Conservation (phyloP, 2,329 filamentous ascomycete genomes). For the Arthrocladium fulminans region DNA sequence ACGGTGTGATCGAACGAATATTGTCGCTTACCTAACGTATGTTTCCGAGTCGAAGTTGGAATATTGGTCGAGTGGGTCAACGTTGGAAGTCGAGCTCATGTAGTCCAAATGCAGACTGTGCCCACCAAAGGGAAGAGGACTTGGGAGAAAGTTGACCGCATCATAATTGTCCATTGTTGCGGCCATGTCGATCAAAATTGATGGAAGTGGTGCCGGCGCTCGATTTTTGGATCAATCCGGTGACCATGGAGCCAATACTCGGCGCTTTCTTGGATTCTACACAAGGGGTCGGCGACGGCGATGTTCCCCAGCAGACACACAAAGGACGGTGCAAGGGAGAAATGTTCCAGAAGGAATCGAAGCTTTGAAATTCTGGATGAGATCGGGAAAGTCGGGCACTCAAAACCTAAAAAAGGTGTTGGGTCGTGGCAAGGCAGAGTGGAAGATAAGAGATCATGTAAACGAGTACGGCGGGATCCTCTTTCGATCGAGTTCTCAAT, state of each 20-base stretch:
- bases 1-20: background rate
- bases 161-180: constrained; percentile 49
- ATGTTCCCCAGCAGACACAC: background rate
- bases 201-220: background rate
- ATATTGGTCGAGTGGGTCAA: constrained; percentile 50
- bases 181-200: constrained; percentile 11
- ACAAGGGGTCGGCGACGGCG: background rate
- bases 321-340: background rate
- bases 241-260: background rate
- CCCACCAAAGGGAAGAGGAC: constrained; percentile 45
- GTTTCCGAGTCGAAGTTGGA: constrained; percentile 53
- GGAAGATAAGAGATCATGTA: constrained; percentile 2
- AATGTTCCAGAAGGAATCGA: background rate
- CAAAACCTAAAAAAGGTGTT: background rate
- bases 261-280: background rate
- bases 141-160: constrained; percentile 51
- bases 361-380: background rate
- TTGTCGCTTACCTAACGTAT: constrained; percentile 45
- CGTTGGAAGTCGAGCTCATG: constrained; percentile 40
- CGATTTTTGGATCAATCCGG: background rate
- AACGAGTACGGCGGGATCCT: constrained; percentile 1
- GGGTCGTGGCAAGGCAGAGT: background rate
- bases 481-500: background rate
- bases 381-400: background rate
- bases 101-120: constrained; percentile 42